These are phyloP conservation scores for Vitis rupestris DNA, from an alignment of 164 flowering plant genomes.

Conservation along the genomic window DNA sequence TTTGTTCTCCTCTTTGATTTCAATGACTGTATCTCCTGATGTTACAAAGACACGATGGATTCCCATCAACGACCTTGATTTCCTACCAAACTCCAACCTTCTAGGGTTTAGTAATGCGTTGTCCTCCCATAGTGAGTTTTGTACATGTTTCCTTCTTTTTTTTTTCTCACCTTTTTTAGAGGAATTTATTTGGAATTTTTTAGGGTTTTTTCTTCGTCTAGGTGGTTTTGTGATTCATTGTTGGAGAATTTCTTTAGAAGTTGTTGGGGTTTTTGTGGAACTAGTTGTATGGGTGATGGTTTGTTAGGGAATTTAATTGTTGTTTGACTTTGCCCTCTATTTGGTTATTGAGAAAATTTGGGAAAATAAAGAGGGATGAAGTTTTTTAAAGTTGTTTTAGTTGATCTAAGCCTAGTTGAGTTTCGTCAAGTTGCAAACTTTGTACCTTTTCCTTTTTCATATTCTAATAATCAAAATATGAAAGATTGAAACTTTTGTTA, in stretches of 20 bases:
- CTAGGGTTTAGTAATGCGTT: background rate
- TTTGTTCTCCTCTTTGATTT: background rate
- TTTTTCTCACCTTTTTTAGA: background rate
- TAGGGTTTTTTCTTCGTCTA: background rate
- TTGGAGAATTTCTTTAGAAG: no score
- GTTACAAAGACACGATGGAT: slow-evolving; percentile 15
- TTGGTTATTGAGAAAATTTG: background rate
- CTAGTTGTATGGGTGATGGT: no score
- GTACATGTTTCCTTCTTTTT: background rate
- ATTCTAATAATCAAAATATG: no score
- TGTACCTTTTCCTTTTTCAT: background rate
- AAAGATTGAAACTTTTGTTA: no score
- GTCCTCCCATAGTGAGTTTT: slow-evolving; percentile 2
- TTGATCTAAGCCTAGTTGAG: no score
- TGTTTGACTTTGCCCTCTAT: background rate
- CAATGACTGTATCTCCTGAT: slow-evolving; percentile 15
- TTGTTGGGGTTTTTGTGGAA: no score
- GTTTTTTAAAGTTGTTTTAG: no score
- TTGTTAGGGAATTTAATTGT: no score
- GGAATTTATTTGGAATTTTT: background rate
- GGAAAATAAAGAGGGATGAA: background rate
- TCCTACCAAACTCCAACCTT: background rate
- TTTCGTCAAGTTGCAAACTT: background rate
- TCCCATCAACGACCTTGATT: background rate
- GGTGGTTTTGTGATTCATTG: no score